Conservation (phyloP, 2,329 filamentous ascomycete species). For the Sphaerostilbella broomeana region DNA sequence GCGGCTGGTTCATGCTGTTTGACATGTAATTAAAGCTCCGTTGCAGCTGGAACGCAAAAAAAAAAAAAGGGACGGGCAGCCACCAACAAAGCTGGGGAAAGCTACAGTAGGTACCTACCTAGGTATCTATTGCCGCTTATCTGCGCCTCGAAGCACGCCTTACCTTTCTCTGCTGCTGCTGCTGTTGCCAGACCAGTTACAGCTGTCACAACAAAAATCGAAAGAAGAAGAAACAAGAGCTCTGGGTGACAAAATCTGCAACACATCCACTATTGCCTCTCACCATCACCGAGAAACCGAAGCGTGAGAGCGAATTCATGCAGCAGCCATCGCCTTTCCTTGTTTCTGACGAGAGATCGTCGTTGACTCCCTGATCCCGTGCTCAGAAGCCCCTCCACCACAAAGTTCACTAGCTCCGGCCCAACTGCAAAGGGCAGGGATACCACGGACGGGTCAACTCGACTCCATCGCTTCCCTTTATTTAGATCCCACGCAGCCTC, state of each 20-base stretch:
- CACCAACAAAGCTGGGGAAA: neutral
- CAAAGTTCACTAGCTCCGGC: slow-evolving; percentile 12
- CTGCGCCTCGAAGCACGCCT: no score
- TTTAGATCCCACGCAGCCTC: slow-evolving; percentile 2
- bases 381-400: slow-evolving; percentile 13
- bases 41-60: neutral
- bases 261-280: no score
- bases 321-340: no score
- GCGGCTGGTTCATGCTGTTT: neutral
- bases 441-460: slow-evolving; percentile 1
- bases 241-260: no score
- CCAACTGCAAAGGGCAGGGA: slow-evolving; percentile 8
- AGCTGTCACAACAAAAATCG: neutral
- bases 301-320: no score
- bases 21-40: neutral
- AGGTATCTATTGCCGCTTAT: no score
- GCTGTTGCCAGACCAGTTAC: neutral
- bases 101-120: no score
- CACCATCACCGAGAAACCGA: no score
- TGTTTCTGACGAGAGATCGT: no score
- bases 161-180: no score
- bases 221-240: no score
- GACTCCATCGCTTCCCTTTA: slow-evolving; percentile 8
- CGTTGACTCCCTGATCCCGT: slow-evolving; percentile 11
- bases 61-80: neutral